Evolutionary conservation across 306 rosid genomes (phyloP).

Genomic region (Sphenostylis stenocarpa): DNA sequence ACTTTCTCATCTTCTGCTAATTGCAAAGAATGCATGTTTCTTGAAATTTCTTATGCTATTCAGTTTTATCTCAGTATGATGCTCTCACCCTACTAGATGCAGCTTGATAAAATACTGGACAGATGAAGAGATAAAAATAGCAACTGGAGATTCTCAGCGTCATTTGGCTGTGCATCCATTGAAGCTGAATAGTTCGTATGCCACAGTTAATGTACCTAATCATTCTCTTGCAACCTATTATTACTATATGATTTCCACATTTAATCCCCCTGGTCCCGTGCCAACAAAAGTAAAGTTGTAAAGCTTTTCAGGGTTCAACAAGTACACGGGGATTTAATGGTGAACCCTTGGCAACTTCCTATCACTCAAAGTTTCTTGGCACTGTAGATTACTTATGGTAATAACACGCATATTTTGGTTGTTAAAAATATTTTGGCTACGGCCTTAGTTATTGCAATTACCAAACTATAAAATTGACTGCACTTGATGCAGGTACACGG

Average conservation of each 20-base stretch:
- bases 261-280: neutral
- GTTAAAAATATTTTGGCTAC: neutral
- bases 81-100: slow-evolving; percentile 30
- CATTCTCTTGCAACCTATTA: slow-evolving; percentile 25
- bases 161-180: slow-evolving; percentile 64
- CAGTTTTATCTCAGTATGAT: slow-evolving; percentile 20
- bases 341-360: slow-evolving; percentile 88
- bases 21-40: neutral
- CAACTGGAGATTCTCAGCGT: slow-evolving; percentile 63
- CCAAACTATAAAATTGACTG: slow-evolving; percentile 22
- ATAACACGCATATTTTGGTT: slow-evolving; percentile 23
- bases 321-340: slow-evolving; percentile 64
- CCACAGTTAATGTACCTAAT: slow-evolving; percentile 54
- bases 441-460: slow-evolving; percentile 14
- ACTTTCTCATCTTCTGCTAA: neutral
- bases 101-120: slow-evolving; percentile 68
- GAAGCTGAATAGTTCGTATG: slow-evolving; percentile 78
- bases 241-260: neutral
- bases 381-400: slow-evolving; percentile 95
- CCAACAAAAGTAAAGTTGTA: slow-evolving; percentile 7
- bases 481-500: slow-evolving; percentile 59
- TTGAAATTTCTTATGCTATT: slow-evolving; percentile 17
- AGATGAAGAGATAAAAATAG: slow-evolving; percentile 64
- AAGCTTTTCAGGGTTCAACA: slow-evolving; percentile 57
- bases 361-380: slow-evolving; percentile 88